phyloP scores from a whole-genome alignment of 1,139 yeast genomes.

The Suhomyces kunorum region DNA sequence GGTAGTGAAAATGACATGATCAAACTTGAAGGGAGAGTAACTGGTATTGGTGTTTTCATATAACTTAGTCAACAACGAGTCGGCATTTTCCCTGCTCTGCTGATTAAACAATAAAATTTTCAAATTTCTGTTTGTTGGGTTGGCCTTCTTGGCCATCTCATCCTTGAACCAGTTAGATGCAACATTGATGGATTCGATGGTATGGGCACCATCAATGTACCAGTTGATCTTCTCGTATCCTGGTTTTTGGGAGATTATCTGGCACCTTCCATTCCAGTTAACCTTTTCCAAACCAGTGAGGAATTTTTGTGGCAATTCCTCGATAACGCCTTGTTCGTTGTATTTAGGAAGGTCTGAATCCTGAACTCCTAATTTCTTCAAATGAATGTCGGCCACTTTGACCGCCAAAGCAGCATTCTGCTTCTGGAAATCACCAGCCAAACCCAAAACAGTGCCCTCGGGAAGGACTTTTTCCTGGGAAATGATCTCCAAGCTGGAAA shows the following conservation, averaged over 20 bases:
- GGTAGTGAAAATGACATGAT: conserved; percentile 82
- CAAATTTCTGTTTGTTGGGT: conserved; percentile 16
- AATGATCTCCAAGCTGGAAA: conserved; percentile 54
- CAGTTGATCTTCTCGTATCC: conserved; percentile 57
- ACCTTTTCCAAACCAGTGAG: conserved; percentile 66
- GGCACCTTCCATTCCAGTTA: conserved; percentile 95
- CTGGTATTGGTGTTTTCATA: conserved; percentile 36
- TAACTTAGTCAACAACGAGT: conserved; percentile 57
- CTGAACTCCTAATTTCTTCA: conserved; percentile 47
- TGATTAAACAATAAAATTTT: conserved; percentile 81
- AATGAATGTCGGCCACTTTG: conserved; percentile 66
- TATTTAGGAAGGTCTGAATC: conserved; percentile 27
- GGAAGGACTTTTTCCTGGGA: conserved; percentile 35
- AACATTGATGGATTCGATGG: conserved; percentile 78
- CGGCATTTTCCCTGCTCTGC: conserved; percentile 83
- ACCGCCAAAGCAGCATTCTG: conserved; percentile 88
- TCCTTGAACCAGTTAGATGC: conserved; percentile 77
- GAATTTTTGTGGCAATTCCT: conserved; percentile 58
- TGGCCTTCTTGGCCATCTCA: conserved; percentile 15
- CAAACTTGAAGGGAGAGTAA: conserved; percentile 47
- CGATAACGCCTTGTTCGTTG: conserved; percentile 19
- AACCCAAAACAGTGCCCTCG: conserved; percentile 58
- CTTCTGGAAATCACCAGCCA: conserved; percentile 83
- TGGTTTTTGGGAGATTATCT: conserved; percentile 51
- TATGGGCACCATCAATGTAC: conserved; percentile 96